Evolutionary conservation across 176 grass and related monocot species (phyloP), one percentile per base, ranked within the genome.

Genomic region (Canna indica): DNA sequence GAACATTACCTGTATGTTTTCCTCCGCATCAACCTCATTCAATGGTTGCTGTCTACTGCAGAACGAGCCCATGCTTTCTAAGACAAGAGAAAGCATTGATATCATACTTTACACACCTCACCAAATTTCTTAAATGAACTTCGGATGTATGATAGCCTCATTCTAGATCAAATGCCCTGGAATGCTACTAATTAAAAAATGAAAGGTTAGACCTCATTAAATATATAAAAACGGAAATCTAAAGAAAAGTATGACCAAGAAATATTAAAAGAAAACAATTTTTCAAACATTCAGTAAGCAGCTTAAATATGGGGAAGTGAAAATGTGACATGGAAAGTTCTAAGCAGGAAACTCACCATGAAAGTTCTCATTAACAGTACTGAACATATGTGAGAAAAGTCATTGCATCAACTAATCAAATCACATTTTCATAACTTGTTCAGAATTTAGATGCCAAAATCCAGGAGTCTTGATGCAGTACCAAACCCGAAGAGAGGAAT

Each of bases 41-140:
- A 85, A 59, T 11, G 86, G 83, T 82, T 97, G 86, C 45, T 83
- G 42, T 87, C 82, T 87, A 79, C 94, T 97, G 66, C 94, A 97
- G 70, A 82, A 97, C 67, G 86, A 92, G 32, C 94, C 94, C 89
- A 97, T 97, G 75, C 65, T 91, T 83, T 87, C 80, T 72, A 85
- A 73, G 57, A 87, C 76, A 42, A 65, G 68, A 65, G 80, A 78
- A 77, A 87, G 86, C 75, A 87, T 78, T 33, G 82, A 86, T 77
- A 89, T 87, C 42, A 66, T 66, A 41, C 63, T 39, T 39, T 39
- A 66, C 18, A 32, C 2, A 38, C 33, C 35, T 10, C 35, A 38
- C 18, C 63, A 66, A 22, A 9, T 66, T 66, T 41, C 63, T 66
- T 36, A 39, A 66, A 66, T 66, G 33, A 39, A 24, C 34, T 41